Conservation (phyloP, 2,329 filamentous ascomycete genomes). For the Drechslera avenae region DNA sequence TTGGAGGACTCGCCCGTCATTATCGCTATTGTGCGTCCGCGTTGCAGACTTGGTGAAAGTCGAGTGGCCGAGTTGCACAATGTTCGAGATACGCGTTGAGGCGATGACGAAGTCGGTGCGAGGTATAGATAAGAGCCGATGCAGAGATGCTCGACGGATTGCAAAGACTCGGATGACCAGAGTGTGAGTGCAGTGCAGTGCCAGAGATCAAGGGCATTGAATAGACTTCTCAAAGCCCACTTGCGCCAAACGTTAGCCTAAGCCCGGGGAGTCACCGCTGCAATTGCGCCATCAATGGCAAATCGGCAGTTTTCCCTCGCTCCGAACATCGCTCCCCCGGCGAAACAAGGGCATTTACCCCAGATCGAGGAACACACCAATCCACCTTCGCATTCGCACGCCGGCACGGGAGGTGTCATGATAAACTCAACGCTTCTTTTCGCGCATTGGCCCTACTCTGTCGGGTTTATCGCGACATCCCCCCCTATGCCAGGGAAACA, state of each 20-base stretch:
- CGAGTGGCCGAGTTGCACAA: slow-evolving; percentile 14
- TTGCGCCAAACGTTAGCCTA: slow-evolving; percentile 33
- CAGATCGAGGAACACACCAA: slow-evolving; percentile 21
- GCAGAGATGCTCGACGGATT: background rate
- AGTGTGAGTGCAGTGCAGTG: slow-evolving; percentile 8
- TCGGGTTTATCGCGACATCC: no score
- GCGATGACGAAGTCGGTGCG: slow-evolving; percentile 17
- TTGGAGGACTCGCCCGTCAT: slow-evolving; percentile 45
- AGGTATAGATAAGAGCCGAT: background rate
- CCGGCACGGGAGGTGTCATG: no score
- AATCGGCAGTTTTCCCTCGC: slow-evolving; percentile 32
- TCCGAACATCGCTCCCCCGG: slow-evolving; percentile 28
- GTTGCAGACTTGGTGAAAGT: slow-evolving; percentile 16
- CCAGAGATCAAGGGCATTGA: slow-evolving; percentile 5
- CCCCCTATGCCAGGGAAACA: background rate
- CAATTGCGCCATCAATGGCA: slow-evolving; percentile 40
- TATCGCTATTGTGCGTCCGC: slow-evolving; percentile 16
- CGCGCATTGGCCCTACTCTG: no score
- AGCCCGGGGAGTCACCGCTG: slow-evolving; percentile 42
- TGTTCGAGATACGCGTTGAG: slow-evolving; percentile 21
- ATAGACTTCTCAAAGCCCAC: slow-evolving; percentile 17
- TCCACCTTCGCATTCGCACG: slow-evolving; percentile 4
- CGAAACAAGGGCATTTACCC: slow-evolving; percentile 23
- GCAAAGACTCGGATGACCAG: background rate
- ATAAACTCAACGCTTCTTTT: no score